Evolutionary conservation across 2,329 filamentous ascomycete genomes (phyloP).

Genomic region (Fusarium abutilonis): DNA sequence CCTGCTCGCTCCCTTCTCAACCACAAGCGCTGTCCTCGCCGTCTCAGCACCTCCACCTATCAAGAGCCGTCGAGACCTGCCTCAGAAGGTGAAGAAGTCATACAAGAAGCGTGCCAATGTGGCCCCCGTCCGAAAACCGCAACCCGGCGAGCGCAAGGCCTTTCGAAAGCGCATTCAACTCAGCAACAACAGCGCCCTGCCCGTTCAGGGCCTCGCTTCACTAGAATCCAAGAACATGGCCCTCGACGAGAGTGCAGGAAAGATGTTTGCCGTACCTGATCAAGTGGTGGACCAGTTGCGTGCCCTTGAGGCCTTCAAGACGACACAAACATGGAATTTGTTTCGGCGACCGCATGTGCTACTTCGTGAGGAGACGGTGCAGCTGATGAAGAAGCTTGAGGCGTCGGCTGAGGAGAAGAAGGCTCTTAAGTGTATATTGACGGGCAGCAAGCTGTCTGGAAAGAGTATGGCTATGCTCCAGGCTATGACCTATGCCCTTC

Average conservation of each 20-base stretch:
- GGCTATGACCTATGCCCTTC: slow-evolving; percentile 80
- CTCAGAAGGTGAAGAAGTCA: slow-evolving; percentile 55
- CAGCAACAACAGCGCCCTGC: slow-evolving; percentile 91
- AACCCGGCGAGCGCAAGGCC: slow-evolving; percentile 84
- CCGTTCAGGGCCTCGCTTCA: slow-evolving; percentile 73
- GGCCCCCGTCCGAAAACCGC: slow-evolving; percentile 65
- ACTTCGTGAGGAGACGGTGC: slow-evolving; percentile 79
- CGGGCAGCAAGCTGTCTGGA: slow-evolving; percentile 77
- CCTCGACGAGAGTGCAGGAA: slow-evolving; percentile 66
- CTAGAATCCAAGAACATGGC: slow-evolving; percentile 66
- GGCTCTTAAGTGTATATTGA: slow-evolving; percentile 72
- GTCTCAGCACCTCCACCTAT: slow-evolving; percentile 45
- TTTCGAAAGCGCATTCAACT: slow-evolving; percentile 89
- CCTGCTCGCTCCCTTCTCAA: slow-evolving; percentile 56
- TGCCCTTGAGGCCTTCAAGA: slow-evolving; percentile 89
- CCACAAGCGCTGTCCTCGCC: slow-evolving; percentile 44
- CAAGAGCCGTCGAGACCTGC: slow-evolving; percentile 52
- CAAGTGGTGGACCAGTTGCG: slow-evolving; percentile 81
- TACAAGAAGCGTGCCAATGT: slow-evolving; percentile 64
- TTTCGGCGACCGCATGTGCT: slow-evolving; percentile 85
- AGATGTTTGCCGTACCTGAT: slow-evolving; percentile 75
- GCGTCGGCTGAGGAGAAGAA: slow-evolving; percentile 62
- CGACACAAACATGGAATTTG: slow-evolving; percentile 85
- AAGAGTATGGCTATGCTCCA: slow-evolving; percentile 91
- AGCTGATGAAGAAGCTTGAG: slow-evolving; percentile 72